These are phyloP conservation scores for Pelargonium australe DNA, from an alignment of 441 rosid species.

Conservation along the genomic window DNA sequence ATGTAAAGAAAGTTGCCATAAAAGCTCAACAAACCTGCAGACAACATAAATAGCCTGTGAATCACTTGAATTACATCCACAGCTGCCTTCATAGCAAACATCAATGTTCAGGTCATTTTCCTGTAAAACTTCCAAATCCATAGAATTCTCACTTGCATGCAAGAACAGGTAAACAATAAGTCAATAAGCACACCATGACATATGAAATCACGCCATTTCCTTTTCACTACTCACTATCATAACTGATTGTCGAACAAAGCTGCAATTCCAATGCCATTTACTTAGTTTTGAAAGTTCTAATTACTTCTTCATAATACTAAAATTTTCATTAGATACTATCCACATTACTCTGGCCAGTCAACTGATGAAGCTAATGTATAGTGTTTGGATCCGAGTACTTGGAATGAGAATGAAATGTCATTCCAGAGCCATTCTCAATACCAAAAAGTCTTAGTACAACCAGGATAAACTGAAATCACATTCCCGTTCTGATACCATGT, in stretches of 20 bases:
- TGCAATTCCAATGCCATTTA: not conserved
- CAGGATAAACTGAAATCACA: too few species aligned
- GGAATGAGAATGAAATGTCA: too few species aligned
- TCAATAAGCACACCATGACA: not conserved
- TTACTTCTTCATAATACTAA: not conserved
- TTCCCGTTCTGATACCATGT: too few species aligned
- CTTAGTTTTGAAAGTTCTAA: not conserved
- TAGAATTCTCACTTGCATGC: not conserved
- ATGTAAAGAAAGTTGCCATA: slow-evolving; percentile 99
- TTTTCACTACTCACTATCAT: too few species aligned
- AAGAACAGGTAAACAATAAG: not conserved
- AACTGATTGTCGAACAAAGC: not conserved
- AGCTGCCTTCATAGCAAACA: not conserved
- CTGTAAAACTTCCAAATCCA: not conserved
- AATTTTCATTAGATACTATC: too few species aligned
- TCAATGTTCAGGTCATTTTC: not conserved
- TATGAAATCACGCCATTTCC: not conserved
- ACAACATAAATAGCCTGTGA: slow-evolving; percentile 13
- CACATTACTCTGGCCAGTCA: not conserved
- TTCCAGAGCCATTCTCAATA: too few species aligned
- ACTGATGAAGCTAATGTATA: not conserved
- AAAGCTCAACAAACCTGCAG: slow-evolving; percentile 93
- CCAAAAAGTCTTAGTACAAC: too few species aligned
- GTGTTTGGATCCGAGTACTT: too few species aligned
- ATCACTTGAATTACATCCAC: not conserved